Conservation (phyloP, 1,284 basidiomycete genomes). For the Melanopsichium pennsylvanicum region DNA sequence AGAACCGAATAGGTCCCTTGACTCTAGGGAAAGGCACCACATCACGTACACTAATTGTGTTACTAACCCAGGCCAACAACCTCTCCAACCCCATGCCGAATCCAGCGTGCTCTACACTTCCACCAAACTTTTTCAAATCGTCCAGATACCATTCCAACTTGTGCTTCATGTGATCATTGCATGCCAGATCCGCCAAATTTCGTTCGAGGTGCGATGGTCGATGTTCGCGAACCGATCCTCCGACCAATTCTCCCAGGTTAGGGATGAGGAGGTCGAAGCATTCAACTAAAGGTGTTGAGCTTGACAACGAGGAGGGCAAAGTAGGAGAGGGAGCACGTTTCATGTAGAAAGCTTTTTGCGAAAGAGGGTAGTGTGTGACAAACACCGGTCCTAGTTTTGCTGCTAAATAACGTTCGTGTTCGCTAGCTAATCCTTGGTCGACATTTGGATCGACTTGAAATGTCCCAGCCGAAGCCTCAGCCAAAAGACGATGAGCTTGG, state of each 20-base stretch:
- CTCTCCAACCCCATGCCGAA: constrained; percentile 63
- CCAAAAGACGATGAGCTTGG: constrained; percentile 75
- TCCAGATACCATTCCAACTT: constrained; percentile 54
- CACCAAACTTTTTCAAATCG: constrained; percentile 56
- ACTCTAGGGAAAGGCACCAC: constrained; percentile 55
- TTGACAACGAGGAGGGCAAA: background rate
- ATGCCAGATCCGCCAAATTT: constrained; percentile 21
- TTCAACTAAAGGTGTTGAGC: constrained; percentile 70
- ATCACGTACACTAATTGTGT: constrained; percentile 59
- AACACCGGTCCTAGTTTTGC: constrained; percentile 80
- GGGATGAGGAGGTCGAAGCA: constrained; percentile 96
- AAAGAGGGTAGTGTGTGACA: constrained; percentile 85
- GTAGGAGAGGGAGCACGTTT: constrained; percentile 65
- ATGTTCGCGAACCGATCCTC: constrained; percentile 90
- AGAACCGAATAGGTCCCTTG: constrained; percentile 51
- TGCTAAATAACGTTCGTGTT: constrained; percentile 91
- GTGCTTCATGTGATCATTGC: background rate
- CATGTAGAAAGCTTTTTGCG: constrained; percentile 97
- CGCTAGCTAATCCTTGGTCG: constrained; percentile 79
- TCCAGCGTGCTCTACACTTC: constrained; percentile 55
- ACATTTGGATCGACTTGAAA: constrained; percentile 70
- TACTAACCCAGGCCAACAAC: constrained; percentile 57
- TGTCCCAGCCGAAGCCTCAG: background rate
- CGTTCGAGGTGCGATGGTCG: constrained; percentile 68
- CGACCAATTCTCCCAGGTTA: constrained; percentile 84